Evolutionary conservation across 2,329 filamentous ascomycete species (phyloP), one percentile per base, ranked within the genome.

Genomic region (Dactylellina drechsleri): DNA sequence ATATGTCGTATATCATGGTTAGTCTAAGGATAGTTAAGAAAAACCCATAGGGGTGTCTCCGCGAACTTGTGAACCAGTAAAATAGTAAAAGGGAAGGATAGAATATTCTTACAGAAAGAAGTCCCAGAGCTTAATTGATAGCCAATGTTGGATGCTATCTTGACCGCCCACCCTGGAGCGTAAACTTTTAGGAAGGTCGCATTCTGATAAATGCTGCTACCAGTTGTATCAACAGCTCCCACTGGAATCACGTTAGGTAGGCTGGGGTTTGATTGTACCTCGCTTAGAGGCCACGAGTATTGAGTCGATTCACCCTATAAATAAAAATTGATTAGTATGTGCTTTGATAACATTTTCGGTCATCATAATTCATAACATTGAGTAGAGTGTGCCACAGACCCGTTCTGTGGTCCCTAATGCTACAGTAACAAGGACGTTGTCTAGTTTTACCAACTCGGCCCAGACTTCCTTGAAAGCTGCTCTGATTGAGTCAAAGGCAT

Each of bases 141-240:
- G 2, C 70, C 70, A 53, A 64, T 64, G 28, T 74, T 74, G 8
- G 70, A 74, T 3, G 64, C 57, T 20, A 74, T 67, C 45, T 74
- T 67, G 45, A 74, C 45, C 6, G 41, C 10, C 23, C 60, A 67
- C 5, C 57, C 70, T 41, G 70, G 70, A n/a, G 70, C 70, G 16
- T 59, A 49, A 5, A 67, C 56, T 20, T 74, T 56, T 2, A 70
- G 52, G n/a, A 31, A 43, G 7, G 26, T 13, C 7, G 62, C 49
- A 15, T 47, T 41, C 40, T 74, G 62, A 26, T 62, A 74, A 18
- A 74, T 74, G 15, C 57, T 57, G 16, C 45, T 26, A 18, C 70
- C 70, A 5, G 52, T 45, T 8, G 16, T 28, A 59, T 74, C 70
- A 12, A 67, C 62, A 0, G 62, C 70, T 36, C 70, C 70, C 3